Conservation (phyloP, 495 filamentous ascomycete genomes). For the Hamigera avellanea region DNA sequence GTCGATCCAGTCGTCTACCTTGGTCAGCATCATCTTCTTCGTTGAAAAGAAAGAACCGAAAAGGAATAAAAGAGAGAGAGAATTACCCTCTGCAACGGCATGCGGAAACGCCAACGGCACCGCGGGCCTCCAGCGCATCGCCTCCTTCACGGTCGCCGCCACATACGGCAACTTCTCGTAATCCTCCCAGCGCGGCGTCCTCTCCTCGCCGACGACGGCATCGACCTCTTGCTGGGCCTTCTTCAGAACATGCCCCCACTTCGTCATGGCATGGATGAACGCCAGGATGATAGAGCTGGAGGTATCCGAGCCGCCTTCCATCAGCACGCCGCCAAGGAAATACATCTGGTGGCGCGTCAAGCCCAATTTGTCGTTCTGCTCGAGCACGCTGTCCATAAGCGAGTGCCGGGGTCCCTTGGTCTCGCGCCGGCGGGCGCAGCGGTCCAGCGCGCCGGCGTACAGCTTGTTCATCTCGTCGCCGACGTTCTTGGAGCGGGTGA, state of each 20-base stretch:
- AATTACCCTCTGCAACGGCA: too few species aligned
- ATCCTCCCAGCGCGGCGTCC: too few species aligned
- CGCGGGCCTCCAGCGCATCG: too few species aligned
- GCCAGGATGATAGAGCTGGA: conserved; percentile 18
- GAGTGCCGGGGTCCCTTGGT: conserved; percentile 6
- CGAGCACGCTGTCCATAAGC: conserved; percentile 35
- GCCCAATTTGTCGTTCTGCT: conserved; percentile 26
- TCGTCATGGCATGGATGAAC: conserved; percentile 33
- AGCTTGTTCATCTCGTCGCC: conserved; percentile 28
- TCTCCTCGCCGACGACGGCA: conserved; percentile 16
- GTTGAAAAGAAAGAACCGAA: too few species aligned
- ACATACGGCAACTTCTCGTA: too few species aligned
- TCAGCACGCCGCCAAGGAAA: conserved; percentile 24
- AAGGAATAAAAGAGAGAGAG: too few species aligned
- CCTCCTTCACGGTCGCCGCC: too few species aligned
- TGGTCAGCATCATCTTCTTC: conserved; percentile 3
- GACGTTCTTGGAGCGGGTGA: conserved; percentile 18
- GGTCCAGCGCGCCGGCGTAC: conserved; percentile 14
- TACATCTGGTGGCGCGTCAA: conserved; percentile 18
- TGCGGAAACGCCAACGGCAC: too few species aligned
- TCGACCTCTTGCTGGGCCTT: too few species aligned
- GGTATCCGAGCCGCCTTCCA: conserved; percentile 41
- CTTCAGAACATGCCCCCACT: conserved; percentile 25
- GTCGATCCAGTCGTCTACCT: conserved; percentile 16
- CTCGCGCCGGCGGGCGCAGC: conserved; percentile 6